These are phyloP conservation scores for Pleurotus ostreatus DNA, from an alignment of 768 basidiomycete species.

Conservation along the genomic window DNA sequence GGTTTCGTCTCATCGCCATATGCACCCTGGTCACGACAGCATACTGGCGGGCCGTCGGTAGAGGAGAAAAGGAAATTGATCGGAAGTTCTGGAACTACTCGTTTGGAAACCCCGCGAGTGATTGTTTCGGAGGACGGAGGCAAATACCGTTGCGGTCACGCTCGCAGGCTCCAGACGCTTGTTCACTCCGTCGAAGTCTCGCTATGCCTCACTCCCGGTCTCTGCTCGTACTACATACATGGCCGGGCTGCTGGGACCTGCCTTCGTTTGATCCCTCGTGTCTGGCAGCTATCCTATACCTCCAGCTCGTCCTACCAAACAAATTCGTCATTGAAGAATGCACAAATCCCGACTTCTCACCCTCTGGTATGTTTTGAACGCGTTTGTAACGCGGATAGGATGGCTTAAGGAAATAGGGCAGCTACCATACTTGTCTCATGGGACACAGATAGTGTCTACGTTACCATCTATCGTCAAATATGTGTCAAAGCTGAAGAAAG, in stretches of 20 bases:
- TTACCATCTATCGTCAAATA: conserved; percentile 65
- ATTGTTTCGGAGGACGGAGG: too few species aligned
- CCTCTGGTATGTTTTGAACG: conserved; percentile 51
- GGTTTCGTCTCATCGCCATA: too few species aligned
- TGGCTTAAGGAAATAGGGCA: conserved; percentile 41
- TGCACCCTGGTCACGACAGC: too few species aligned
- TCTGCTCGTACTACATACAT: conserved; percentile 49
- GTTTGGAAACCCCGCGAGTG: too few species aligned
- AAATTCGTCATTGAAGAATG: conserved; percentile 59
- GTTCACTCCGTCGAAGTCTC: too few species aligned
- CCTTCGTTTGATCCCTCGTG: conserved; percentile 66
- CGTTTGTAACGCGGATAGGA: not conserved
- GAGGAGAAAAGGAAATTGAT: too few species aligned
- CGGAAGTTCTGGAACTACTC: too few species aligned
- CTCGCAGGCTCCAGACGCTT: too few species aligned
- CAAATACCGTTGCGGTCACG: not conserved
- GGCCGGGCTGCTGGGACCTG: conserved; percentile 64
- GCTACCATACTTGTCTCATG: conserved; percentile 68
- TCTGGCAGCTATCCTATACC: conserved; percentile 60
- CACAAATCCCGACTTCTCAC: conserved; percentile 67
- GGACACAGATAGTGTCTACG: conserved; percentile 42
- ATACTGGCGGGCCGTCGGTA: too few species aligned
- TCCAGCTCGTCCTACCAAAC: conserved; percentile 69
- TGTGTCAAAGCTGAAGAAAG: conserved; percentile 43
- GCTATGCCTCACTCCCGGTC: too few species aligned